Evolutionary conservation across 2,329 filamentous ascomycete genomes (phyloP), one percentile per base, ranked within the genome.

Genomic region (Arthrobotrys iridis): DNA sequence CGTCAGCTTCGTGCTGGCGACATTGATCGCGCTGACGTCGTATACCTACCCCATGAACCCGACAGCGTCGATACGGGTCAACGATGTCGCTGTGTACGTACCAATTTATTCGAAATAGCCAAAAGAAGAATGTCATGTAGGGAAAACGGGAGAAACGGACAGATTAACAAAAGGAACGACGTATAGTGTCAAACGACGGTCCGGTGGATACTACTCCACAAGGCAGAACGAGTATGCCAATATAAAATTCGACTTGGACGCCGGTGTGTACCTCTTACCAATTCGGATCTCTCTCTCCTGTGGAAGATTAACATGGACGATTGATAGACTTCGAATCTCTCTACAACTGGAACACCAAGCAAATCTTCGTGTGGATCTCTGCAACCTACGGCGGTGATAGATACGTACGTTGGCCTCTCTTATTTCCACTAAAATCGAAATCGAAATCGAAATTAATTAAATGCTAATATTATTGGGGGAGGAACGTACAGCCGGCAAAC

Each of bases 261-360:
- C 93, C 62, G 86, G 87, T 88, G n/a, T n/a, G n/a, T n/a, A n/a
- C n/a, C n/a, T n/a, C n/a, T n/a, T n/a, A n/a, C n/a, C n/a, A n/a
- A n/a, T n/a, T n/a, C n/a, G n/a, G n/a, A n/a, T n/a, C n/a, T n/a
- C n/a, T n/a, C n/a, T n/a, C n/a, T n/a, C n/a, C n/a, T n/a, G n/a
- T n/a, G n/a, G n/a, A n/a, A n/a, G n/a, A n/a, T n/a, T n/a, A n/a
- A n/a, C n/a, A n/a, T 28, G 28, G 8, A 35, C 18, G 15, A 13
- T 8, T 10, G 18, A 18, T 77, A 86, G 94, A 99, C 84, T 88
- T 99, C 75, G 91, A 89, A 75, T 90, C 90, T 45, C 91, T 99
- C 79, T 98, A 98, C 87, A 96, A 92, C 81, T 99, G 94, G 95
- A 99, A 99, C 86, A 99, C 96, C 18, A 99, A 99, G 83, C 92